Evolutionary conservation across 2,329 filamentous ascomycete genomes (phyloP), one percentile per base, ranked within the genome.

Genomic region (Penicillium palitans): DNA sequence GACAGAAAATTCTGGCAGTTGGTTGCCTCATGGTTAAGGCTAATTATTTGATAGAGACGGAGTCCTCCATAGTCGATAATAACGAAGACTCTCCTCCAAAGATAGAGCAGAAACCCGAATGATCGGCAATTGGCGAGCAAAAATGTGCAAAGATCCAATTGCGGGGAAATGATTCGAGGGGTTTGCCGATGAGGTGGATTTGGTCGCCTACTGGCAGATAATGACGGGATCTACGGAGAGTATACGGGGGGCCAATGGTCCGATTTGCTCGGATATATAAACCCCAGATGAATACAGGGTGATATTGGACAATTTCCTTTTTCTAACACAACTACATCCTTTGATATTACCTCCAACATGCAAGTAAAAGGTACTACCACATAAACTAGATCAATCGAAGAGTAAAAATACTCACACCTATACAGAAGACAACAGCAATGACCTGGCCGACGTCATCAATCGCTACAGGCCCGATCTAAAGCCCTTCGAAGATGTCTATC

Each of bases 401-500:
- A 42, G 25, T 13, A 13, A 12, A 33, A 2, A 33, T 53, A 44
- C 57, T 55, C 19, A 51, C 19, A 51, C 33, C 4, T 8, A 5
- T 19, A 25, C 6, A 56, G 46, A 46, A 31, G 9, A 42, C 31
- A 17, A 44, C 1, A 29, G n/a, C 15, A 48, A 44, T 19, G 17
- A 17, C 10, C 35, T 37, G 19, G 41, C 13, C 21, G 49, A 53
- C 10, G 60, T 78, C 47, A 60, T 78, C 19, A 61, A 71, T 27
- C 52, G 67, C 31, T 64, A 78, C 64, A 74, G 78, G n/a, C 78
- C 79, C 21, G 68, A 78, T 42, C 66, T 83, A 12, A 61, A 61
- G 6, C 65, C 65, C 1, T 84, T 82, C 63, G 79, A 86, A 71
- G 70, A 70, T 2, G 67, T 82, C n/a, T 87, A 87, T 73, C 83